Evolutionary conservation across 1,139 yeast genomes (phyloP).

Genomic region (Scheffersomyces illinoinensis): DNA sequence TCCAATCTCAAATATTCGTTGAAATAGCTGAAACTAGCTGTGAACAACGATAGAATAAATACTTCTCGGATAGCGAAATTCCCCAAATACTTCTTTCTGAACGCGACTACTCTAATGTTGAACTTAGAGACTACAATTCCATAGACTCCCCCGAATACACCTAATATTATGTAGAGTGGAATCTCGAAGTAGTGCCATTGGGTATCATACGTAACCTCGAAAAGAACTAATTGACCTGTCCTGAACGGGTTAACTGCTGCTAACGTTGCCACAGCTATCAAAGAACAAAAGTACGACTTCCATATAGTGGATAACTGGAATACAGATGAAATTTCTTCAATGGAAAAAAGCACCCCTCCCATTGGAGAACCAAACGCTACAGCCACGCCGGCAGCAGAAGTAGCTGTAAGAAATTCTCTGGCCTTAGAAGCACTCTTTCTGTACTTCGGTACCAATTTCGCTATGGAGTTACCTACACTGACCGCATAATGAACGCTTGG

Average conservation of each 20-base stretch:
- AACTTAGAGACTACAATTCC: slow-evolving; percentile 81
- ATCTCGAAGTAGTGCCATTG: slow-evolving; percentile 88
- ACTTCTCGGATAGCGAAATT: slow-evolving; percentile 71
- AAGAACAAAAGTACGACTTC: slow-evolving; percentile 89
- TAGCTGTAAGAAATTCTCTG: slow-evolving; percentile 58
- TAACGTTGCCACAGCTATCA: slow-evolving; percentile 81
- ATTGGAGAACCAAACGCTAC: slow-evolving; percentile 76
- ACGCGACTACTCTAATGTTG: slow-evolving; percentile 76
- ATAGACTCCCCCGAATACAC: slow-evolving; percentile 88
- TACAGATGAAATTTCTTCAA: slow-evolving; percentile 73
- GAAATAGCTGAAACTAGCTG: slow-evolving; percentile 79
- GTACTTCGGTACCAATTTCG: slow-evolving; percentile 51
- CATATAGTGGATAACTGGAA: slow-evolving; percentile 81
- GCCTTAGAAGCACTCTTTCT: slow-evolving; percentile 49
- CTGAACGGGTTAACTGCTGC: slow-evolving; percentile 84
- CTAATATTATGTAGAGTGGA: slow-evolving; percentile 75
- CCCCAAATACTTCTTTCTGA: slow-evolving; percentile 69
- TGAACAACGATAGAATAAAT: slow-evolving; percentile 59
- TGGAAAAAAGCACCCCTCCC: slow-evolving; percentile 69
- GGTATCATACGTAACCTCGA: slow-evolving; percentile 81
- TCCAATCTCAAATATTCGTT: slow-evolving; percentile 80
- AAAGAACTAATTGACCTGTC: slow-evolving; percentile 90
- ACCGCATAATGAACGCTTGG: slow-evolving; percentile 87
- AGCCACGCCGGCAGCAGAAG: slow-evolving; percentile 72
- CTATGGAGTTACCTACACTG: slow-evolving; percentile 71